These are phyloP conservation scores for Chaetomium cochliodes DNA, from an alignment of 495 filamentous ascomycete genomes.

Conservation along the genomic window DNA sequence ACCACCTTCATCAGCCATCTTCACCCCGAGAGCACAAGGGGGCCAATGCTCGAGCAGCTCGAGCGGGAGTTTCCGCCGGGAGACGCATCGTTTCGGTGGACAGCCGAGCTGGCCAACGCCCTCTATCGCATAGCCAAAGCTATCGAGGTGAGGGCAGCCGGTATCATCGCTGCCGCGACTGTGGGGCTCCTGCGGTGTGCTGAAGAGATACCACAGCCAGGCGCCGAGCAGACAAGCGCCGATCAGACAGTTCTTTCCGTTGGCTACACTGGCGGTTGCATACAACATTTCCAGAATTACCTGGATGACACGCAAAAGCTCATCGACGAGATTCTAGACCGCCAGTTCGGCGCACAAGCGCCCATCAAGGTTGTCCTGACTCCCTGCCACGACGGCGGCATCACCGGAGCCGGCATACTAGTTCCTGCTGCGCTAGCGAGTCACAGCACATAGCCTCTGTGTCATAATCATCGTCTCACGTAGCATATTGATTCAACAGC, in stretches of 20 bases:
- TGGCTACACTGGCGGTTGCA: slow-evolving; percentile 76
- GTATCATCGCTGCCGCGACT: slow-evolving; percentile 68
- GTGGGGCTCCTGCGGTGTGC: slow-evolving; percentile 66
- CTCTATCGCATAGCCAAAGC: slow-evolving; percentile 61
- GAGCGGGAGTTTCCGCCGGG: slow-evolving; percentile 54
- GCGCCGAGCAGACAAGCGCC: slow-evolving; percentile 1
- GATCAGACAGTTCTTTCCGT: slow-evolving; percentile 59
- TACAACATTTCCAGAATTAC: slow-evolving; percentile 72
- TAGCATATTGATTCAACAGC: neutral
- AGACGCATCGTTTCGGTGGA: slow-evolving; percentile 58
- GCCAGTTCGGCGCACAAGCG: slow-evolving; percentile 53
- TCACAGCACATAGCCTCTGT: slow-evolving; percentile 11
- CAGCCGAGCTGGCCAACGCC: slow-evolving; percentile 51
- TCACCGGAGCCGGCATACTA: slow-evolving; percentile 73
- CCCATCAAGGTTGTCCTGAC: slow-evolving; percentile 62
- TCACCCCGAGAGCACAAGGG: slow-evolving; percentile 51
- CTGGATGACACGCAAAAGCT: slow-evolving; percentile 65
- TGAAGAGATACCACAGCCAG: slow-evolving; percentile 53
- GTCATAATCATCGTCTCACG: neutral
- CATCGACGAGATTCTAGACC: slow-evolving; percentile 62
- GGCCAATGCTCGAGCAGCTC: slow-evolving; percentile 52
- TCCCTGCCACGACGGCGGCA: slow-evolving; percentile 72
- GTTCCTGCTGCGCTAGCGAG: slow-evolving; percentile 51
- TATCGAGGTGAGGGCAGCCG: slow-evolving; percentile 67
- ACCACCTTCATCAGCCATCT: slow-evolving; percentile 71